Evolutionary conservation across 495 filamentous ascomycete genomes (phyloP), one percentile per base, ranked within the genome.

Genomic region (Aspergillus steynii): DNA sequence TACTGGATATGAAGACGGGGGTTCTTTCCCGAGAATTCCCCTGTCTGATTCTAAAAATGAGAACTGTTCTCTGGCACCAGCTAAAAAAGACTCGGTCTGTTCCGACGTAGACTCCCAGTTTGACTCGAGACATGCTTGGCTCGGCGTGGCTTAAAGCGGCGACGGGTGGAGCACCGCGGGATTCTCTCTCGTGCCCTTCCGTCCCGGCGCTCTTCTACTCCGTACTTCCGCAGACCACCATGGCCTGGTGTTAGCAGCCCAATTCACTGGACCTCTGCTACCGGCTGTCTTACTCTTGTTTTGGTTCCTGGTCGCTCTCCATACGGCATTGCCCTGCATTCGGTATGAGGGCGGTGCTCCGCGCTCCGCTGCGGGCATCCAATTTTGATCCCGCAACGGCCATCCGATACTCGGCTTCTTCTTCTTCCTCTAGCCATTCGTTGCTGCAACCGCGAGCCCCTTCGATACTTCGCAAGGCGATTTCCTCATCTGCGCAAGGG

Each of bases 291-390:
- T 20, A 10, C 47, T 50, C 45, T 20, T 26, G 20, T 54, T 32
- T 63, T 50, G 50, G 57, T 53, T n/a, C 29, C 51, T 55, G 54
- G 59, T 61, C 55, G 58, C 62, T 68, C 56, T 54, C 47, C 46
- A 56, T 57, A 60, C 58, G 55, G 57, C 62, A 54, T 63, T 58
- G 66, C 61, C 65, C 60, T 42, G 55, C 56, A 55, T 68, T 69
- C 68, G 74, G 71, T 57, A 80, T 78, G 77, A 77, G 72, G 66
- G 69, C 65, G 64, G 67, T 68, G 62, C 61, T 72, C 71, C 71
- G 74, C 64, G 62, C 67, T 67, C 70, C 74, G 62, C 67, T 74
- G 73, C 75, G 76, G 76, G 66, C 72, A 53, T 67, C 71, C 61
- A 60, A 60, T 58, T 64, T 67, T 64, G 71, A 70, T 70, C 70